Evolutionary conservation across 352 stramenopile species (phyloP).

Genomic region (Phytophthora macrochlamydospora): DNA sequence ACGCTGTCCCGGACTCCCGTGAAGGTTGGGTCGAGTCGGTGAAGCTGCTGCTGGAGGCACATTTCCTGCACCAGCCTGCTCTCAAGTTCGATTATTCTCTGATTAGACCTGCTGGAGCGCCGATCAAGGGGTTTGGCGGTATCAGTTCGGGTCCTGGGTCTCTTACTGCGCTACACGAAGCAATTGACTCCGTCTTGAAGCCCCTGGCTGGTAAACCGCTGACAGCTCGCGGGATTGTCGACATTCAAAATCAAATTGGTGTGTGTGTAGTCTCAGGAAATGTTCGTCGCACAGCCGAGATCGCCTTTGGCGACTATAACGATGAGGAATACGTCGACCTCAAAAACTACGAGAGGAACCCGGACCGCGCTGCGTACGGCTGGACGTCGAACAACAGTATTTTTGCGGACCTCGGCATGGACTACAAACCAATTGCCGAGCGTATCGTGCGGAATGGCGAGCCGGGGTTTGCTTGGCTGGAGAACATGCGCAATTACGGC

Average conservation of each 20-base stretch:
- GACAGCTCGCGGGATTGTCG: constrained; percentile 83
- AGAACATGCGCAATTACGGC: constrained; percentile 93
- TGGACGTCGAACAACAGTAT: constrained; percentile 96
- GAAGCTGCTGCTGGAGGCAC: constrained; percentile 79
- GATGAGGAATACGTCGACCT: constrained; percentile 90
- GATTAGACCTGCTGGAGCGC: constrained; percentile 82
- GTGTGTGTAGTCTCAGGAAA: constrained; percentile 93
- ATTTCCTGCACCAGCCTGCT: constrained; percentile 60
- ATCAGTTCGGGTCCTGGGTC: constrained; percentile 84
- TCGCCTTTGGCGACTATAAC: constrained; percentile 92
- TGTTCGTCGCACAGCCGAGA: constrained; percentile 92
- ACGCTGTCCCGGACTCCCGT: constrained; percentile 61
- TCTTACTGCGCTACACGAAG: constrained; percentile 73
- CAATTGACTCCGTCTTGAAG: constrained; percentile 65
- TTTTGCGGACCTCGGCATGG: constrained; percentile 93
- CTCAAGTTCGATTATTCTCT: constrained; percentile 83
- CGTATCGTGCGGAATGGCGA: constrained; percentile 90
- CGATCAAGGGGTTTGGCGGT: constrained; percentile 92
- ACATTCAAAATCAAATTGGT: constrained; percentile 93
- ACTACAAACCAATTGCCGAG: constrained; percentile 88
- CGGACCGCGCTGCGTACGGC: constrained; percentile 84
- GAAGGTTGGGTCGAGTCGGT: constrained; percentile 91
- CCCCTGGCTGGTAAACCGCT: constrained; percentile 55
- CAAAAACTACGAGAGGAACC: constrained; percentile 93
- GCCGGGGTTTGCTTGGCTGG: constrained; percentile 94